Evolutionary conservation across 768 basidiomycete species (phyloP), one percentile per base, ranked within the genome.

Genomic region (Suillus discolor): DNA sequence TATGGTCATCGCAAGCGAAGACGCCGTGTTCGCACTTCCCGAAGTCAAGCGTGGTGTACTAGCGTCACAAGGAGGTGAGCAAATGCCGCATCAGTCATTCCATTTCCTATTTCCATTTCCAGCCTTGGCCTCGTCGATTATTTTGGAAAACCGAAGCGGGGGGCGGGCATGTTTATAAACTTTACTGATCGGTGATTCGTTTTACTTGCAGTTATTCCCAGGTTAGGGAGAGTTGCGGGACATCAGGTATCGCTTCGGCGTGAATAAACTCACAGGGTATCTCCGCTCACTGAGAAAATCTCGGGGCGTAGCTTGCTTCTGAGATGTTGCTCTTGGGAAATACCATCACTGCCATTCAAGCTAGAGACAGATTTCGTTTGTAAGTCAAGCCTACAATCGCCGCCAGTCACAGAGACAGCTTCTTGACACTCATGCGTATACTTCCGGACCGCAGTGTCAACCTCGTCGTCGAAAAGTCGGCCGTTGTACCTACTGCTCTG

Each of bases 21-120:
- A 86, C 18, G 87, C 91, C 3, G 85, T 82, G 63, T 92, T 94
- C 67, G 90, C 86, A 5, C 80, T 93, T 31, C 90, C 91, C 0
- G 92, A 94, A 69, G 92, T 92, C 5, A 90, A 87, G 74, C 83
- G 90, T 36, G 93, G 93, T 0, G 92, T 93, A 9, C 71, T 91
- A 38, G 91, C 90, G 15, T 77, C 83, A 15, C 87, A 89, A 71
- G 92, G 92, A 71, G 91, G 90, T 88, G 66, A 62, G 83, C 79
- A 2, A 49, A 63, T 51, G 51, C 59, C 47, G 39, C 34, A 31
- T 42, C 64, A 28, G 36, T 20, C 45, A 47, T 11, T 38, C 36
- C 7, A 31, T 31, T 31, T 61, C 9, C 57, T 23, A 63, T 63
- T 41, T 6, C 62, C 36, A 18, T 23, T n/a, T 31, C 1, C 57